Evolutionary conservation across 2,329 filamentous ascomycete genomes (phyloP), one percentile per base, ranked within the genome.

Genomic region (Nakataea oryzae): DNA sequence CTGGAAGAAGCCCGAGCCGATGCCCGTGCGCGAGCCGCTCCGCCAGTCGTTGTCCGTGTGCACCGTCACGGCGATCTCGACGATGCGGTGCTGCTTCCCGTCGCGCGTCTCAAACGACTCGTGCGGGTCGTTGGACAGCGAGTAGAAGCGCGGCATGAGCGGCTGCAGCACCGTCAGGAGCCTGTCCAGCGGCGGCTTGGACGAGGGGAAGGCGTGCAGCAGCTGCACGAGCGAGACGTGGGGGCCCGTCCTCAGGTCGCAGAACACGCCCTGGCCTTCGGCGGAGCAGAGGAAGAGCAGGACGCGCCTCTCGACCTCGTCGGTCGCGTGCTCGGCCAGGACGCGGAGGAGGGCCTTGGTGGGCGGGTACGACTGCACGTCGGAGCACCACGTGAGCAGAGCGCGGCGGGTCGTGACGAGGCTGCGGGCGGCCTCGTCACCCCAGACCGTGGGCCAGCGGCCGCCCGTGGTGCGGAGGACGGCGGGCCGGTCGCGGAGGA

Each of bases 91-190:
- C 67, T 84, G 83, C 66, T 88, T 84, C 54, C 85, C 83, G 65
- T 89, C 88, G 65, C 86, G 83, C 56, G 58, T 82, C 65, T 84
- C 83, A 64, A 84, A 89, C 9, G 81, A 82, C 67, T 96, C 86
- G 66, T 95, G 90, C 0, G 95, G 95, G 70, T 99, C 95, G 73
- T 96, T 97, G 61, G 93, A 97, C 17, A 99, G 86, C 4, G 93
- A 97, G 78, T 99, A 99, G 79, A 99, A 99, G 64, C 95, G 90
- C 3, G 95, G 95, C 93, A 97, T 97, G 60, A 97, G 82, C 59
- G 91, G 89, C 69, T 89, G 90, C 61, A 97, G 84, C 56, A 89
- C 84, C 2, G 89, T 90, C 47, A 97, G 82, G 13, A 99, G 80
- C 64, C 86, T 80, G 62, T 95, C 90, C 68, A 99, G 80, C 4